These are phyloP conservation scores for Gracilaria gracilis DNA, from an alignment of 23 red algal genomes.

Conservation along the genomic window DNA sequence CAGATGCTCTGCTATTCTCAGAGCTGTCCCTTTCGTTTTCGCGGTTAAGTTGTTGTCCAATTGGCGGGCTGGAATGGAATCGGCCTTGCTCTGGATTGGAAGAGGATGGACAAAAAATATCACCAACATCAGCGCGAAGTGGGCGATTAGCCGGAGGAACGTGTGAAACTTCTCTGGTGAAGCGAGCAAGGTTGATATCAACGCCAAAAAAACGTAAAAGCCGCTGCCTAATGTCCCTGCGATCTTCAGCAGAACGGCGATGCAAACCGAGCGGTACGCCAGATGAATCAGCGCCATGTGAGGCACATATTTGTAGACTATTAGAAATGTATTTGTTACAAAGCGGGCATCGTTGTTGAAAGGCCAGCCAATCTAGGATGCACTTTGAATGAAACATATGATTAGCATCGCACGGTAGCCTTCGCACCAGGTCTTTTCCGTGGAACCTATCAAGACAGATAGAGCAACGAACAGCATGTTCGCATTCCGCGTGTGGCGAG, in stretches of 20 bases:
- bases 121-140: not conserved
- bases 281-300: not conserved
- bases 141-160: not conserved
- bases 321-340: conserved; percentile 62
- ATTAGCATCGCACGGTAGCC: conserved; percentile 63
- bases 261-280: not conserved
- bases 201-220: not conserved
- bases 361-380: conserved; percentile 73
- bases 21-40: not conserved
- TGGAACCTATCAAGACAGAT: conserved; percentile 72
- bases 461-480: conserved; percentile 51
- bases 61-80: not conserved
- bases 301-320: not conserved
- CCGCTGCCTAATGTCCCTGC: not conserved
- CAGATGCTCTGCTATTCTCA: not conserved
- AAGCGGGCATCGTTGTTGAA: conserved; percentile 68
- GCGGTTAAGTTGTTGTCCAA: not conserved
- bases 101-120: conserved; percentile 9
- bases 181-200: not conserved
- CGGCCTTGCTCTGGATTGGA: not conserved
- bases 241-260: not conserved
- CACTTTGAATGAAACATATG: conserved; percentile 80
- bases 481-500: not conserved
- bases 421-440: conserved; percentile 69
- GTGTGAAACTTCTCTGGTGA: not conserved